These are phyloP conservation scores for Solanum clarkiae DNA, from an alignment of 257 asterid genomes.

Conservation along the genomic window DNA sequence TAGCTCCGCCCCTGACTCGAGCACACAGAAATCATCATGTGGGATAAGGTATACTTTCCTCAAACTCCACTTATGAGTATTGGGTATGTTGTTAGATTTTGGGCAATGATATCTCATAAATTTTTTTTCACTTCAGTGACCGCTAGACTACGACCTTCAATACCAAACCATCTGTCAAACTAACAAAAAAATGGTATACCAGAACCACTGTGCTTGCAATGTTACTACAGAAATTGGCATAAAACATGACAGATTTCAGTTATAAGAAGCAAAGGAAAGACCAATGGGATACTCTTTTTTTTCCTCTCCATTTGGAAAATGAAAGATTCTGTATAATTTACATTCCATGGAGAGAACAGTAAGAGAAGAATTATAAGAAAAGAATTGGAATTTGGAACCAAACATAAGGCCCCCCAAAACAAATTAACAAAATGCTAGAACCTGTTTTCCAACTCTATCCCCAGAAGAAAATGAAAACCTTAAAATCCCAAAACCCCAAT, in stretches of 20 bases:
- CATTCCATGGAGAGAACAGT: constrained; percentile 30
- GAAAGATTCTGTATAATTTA: constrained; percentile 26
- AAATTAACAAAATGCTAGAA: constrained; percentile 10
- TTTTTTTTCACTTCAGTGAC: not conserved
- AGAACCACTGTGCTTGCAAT: not conserved
- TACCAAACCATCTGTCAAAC: not conserved
- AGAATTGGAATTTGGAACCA: constrained; percentile 4
- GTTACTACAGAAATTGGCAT: not conserved
- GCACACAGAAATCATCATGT: too few relatives aligned
- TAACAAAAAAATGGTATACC: not conserved
- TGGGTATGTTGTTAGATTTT: not conserved
- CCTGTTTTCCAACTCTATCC: constrained; percentile 1
- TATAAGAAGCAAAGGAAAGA: not conserved
- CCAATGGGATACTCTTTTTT: not conserved
- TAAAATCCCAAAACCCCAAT: not conserved
- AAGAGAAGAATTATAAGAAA: constrained; percentile 13
- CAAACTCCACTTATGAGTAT: not conserved
- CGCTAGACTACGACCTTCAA: not conserved
- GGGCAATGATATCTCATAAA: not conserved
- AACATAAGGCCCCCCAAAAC: constrained; percentile 10
- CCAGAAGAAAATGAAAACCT: not conserved
- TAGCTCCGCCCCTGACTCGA: too few relatives aligned
- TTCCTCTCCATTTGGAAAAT: constrained; percentile 6
- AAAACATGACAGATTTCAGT: not conserved
- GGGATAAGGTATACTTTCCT: too few relatives aligned